These are phyloP conservation scores for Eimeria tenella DNA, from an alignment of 169 alveolate genomes.

Conservation along the genomic window DNA sequence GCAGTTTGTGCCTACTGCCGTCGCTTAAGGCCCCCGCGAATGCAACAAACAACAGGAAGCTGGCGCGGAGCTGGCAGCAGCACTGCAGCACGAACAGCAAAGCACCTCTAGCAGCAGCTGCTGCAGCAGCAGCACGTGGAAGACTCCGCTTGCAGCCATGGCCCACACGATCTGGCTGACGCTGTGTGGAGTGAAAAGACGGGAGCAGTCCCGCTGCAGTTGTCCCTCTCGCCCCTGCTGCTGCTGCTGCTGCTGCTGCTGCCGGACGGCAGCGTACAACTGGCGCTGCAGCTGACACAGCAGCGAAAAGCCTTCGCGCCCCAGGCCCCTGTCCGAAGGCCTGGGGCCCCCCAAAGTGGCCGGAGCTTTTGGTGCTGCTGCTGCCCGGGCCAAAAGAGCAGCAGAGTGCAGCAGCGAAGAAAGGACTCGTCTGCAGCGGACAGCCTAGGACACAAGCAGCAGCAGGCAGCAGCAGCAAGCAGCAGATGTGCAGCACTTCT, in stretches of 20 bases:
- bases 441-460: neutral
- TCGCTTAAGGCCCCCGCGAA: neutral
- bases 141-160: constrained; percentile 8
- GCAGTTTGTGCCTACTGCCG: neutral
- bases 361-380: neutral
- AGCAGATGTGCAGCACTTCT: too few relatives aligned
- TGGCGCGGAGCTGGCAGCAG: neutral
- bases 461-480: neutral
- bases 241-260: constrained; percentile 8
- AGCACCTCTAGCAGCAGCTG: constrained; percentile 28
- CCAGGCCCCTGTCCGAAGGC: constrained; percentile 21
- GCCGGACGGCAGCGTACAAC: constrained; percentile 3
- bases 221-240: neutral
- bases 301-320: constrained; percentile 5
- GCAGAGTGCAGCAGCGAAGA: constrained; percentile 40
- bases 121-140: constrained; percentile 20
- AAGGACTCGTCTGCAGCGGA: neutral
- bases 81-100: neutral
- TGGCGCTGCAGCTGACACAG: neutral
- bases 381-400: constrained; percentile 7
- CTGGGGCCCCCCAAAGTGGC: neutral
- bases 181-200: neutral
- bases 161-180: constrained; percentile 25
- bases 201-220: neutral
- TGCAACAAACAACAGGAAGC: neutral